Evolutionary conservation across 176 grass and related monocot species (phyloP).

Genomic region (Paspalum vaginatum): DNA sequence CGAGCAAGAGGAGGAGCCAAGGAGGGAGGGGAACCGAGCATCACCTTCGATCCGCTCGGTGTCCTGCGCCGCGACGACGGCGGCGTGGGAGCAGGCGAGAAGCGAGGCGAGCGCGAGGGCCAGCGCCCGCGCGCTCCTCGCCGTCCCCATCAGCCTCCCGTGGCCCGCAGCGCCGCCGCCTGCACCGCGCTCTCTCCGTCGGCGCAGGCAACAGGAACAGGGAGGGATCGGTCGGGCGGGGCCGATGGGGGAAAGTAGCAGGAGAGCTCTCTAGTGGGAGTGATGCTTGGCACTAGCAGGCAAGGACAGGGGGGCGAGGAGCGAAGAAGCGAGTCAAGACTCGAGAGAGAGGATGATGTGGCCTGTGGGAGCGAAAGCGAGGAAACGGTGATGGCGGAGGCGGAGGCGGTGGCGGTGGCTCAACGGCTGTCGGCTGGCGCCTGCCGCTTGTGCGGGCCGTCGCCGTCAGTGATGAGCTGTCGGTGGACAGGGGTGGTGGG

Average conservation of each 20-base stretch:
- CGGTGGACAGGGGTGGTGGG: neutral
- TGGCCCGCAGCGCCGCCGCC: neutral
- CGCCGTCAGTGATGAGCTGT: slow-evolving; percentile 39
- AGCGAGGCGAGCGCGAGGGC: slow-evolving; percentile 40
- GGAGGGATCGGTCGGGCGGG: neutral
- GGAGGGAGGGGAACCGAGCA: neutral
- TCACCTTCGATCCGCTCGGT: slow-evolving; percentile 69
- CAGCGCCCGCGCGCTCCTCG: slow-evolving; percentile 25
- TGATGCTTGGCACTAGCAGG: neutral
- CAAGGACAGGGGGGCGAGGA: neutral
- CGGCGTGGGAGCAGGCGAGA: slow-evolving; percentile 17
- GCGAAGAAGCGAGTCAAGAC: neutral
- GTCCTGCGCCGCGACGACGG: slow-evolving; percentile 33
- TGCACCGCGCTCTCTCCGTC: too few relatives aligned
- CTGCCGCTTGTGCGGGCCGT: slow-evolving; percentile 1
- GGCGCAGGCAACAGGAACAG: neutral
- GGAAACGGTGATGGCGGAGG: neutral
- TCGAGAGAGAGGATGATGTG: neutral
- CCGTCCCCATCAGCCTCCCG: slow-evolving; percentile 6
- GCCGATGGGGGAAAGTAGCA: neutral
- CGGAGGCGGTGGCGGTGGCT: neutral
- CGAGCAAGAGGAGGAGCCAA: neutral
- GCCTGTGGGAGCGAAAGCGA: neutral
- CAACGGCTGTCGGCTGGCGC: too few relatives aligned
- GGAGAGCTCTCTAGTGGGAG: neutral